A percentile compares a stretch with the other conserved stretches of the same genome.
These are phyloP conservation scores for Colletotrichum orbiculare DNA, from an alignment of 2,329 filamentous ascomycete genomes.

Conservation along the genomic window DNA sequence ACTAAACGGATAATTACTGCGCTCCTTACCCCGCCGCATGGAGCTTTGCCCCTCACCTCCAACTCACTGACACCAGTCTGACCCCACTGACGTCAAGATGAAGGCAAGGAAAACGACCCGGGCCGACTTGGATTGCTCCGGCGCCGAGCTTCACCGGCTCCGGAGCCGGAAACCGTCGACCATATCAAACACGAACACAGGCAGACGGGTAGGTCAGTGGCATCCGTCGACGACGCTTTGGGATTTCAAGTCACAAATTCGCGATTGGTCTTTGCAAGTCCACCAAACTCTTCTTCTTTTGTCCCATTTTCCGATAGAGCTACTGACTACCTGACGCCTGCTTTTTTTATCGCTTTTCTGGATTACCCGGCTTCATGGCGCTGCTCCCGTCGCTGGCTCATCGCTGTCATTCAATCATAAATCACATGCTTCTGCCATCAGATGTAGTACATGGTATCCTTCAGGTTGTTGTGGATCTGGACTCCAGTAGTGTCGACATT, in stretches of 20 bases:
- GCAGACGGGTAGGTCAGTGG: too few species aligned
- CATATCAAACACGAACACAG: too few species aligned
- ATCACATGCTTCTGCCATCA: slow-evolving; percentile 40
- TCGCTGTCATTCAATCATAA: background rate
- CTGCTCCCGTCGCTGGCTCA: background rate
- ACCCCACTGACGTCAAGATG: slow-evolving; percentile 35
- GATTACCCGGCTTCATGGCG: too few species aligned
- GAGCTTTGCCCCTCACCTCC: slow-evolving; percentile 12
- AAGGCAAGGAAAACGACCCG: slow-evolving; percentile 12
- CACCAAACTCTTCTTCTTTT: too few species aligned
- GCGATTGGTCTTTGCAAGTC: too few species aligned
- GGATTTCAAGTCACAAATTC: too few species aligned
- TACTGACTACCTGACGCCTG: too few species aligned
- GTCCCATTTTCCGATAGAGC: too few species aligned
- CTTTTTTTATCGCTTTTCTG: too few species aligned
- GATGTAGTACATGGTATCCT: slow-evolving; percentile 68
- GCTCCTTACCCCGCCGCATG: slow-evolving; percentile 23
- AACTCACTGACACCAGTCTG: background rate
- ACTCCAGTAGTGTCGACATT: background rate
- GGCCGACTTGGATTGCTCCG: background rate
- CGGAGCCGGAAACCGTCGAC: too few species aligned
- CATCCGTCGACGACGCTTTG: too few species aligned
- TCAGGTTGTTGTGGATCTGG: slow-evolving; percentile 55
- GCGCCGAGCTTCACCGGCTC: background rate
- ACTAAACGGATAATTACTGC: slow-evolving; percentile 1